Percentiles rank a stretch among this genome's conserved stretches.
Conservation (phyloP, 148 eudicot species). For the Silene latifolia region DNA sequence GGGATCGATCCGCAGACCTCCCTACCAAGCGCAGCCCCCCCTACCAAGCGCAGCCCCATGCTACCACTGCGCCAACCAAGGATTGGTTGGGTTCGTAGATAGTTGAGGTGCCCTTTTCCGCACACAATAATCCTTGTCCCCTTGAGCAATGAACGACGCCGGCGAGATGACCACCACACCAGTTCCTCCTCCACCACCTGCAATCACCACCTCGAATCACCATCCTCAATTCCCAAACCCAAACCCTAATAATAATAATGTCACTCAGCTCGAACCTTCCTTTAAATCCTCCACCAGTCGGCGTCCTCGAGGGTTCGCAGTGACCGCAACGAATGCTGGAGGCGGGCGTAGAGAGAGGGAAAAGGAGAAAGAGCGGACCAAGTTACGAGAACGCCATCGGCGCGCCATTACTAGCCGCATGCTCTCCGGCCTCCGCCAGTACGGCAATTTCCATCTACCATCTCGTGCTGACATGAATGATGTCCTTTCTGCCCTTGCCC, state of each 20-base stretch:
- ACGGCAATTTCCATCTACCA: constrained; percentile 63
- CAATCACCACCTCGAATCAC: constrained; percentile 20
- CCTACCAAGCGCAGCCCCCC: too few relatives aligned
- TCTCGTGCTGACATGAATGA: constrained; percentile 77
- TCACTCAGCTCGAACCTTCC: constrained; percentile 3
- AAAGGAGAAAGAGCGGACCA: constrained; percentile 64
- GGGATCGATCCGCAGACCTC: too few relatives aligned
- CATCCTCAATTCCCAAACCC: constrained; percentile 16
- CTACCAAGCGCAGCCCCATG: too few relatives aligned
- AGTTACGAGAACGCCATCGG: constrained; percentile 70
- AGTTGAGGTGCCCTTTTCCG: too few relatives aligned
- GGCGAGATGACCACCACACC: constrained; percentile 15
- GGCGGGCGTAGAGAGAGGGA: constrained; percentile 46
- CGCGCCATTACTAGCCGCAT: constrained; percentile 73
- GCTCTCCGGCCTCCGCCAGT: constrained; percentile 74
- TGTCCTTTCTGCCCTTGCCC: constrained; percentile 64
- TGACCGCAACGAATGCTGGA: constrained; percentile 22
- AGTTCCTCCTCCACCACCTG: constrained; percentile 28
- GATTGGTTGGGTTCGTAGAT: too few relatives aligned
- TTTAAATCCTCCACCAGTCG: constrained; percentile 27
- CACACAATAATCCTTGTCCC: too few relatives aligned
- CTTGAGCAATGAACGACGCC: constrained; percentile 32
- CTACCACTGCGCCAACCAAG: too few relatives aligned
- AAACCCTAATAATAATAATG: constrained; percentile 23
- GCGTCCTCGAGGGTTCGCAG: constrained; percentile 69